Base-by-base conservation (phyloP, 345 rosid genomes). In the Salix brachista region DNA sequence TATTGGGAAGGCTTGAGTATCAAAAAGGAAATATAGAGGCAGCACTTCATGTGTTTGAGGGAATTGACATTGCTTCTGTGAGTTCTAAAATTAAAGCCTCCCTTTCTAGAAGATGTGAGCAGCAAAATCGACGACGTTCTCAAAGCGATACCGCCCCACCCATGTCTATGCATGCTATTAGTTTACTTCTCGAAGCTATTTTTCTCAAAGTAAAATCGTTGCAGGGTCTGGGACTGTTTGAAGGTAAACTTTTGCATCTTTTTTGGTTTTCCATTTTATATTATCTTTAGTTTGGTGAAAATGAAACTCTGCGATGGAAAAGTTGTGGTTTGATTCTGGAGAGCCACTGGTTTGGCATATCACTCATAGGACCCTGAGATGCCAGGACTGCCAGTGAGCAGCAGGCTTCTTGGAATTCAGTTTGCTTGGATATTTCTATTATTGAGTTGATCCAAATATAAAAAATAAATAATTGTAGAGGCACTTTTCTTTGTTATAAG, bases 11-110 rank as follows among this genome's bases (percentile, higher is more conserved):
- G 80, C 90, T 89, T 4, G 97, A 93, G 80, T 93, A 88, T 87
- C 97, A 93, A 77, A 91, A 90, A 71, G 94, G 97, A 67, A 93
- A 90, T 67, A 75, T 88, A 75, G 93, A 93, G 78, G 94, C 90
- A 54, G 97, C 97, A 54, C 84, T 93, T 71, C 89, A 88, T 80
- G 97, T 93, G 17, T 93, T 89, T 85, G 97, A 91, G 84, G 97
- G 97, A 64, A 93, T 93, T 80, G 94, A 93, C 82, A 83, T 90
- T 58, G 85, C 88, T 75, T 86, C 93, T 70, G 85, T 89, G 71
- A 86, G 89, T 44, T 79, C 88, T 17, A 93, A 90, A 86, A 86
- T 93, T 84, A 90, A 88, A 88, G 36, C 78, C 3, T 78, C 90
- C 23, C 83, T 91, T 62, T 72, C 89, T 18, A 73, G 83, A 70